Evolutionary conservation across 169 alveolate species (phyloP).

Genomic region (Cryptosporidium felis): DNA sequence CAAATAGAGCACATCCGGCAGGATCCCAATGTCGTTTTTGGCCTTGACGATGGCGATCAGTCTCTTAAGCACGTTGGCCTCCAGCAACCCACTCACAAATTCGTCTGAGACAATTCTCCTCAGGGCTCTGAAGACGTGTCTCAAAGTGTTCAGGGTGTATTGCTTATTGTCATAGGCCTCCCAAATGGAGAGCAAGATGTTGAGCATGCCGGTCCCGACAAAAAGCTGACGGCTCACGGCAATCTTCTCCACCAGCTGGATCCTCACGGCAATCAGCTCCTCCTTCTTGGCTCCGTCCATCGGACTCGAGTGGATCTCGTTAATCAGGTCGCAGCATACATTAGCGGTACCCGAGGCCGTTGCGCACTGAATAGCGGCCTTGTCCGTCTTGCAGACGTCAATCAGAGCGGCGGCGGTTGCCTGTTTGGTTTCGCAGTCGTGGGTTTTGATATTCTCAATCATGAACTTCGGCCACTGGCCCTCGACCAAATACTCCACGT

Average conservation of each 20-base stretch:
- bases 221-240: conserved; percentile 84
- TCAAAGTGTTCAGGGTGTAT: conserved; percentile 75
- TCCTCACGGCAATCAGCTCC: background rate
- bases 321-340: conserved; percentile 19
- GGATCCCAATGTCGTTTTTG: conserved; percentile 77
- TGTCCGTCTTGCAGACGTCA: conserved; percentile 39
- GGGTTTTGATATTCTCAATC: conserved; percentile 4
- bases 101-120: conserved; percentile 85
- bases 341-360: conserved; percentile 53
- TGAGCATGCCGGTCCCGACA: conserved; percentile 78
- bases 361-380: conserved; percentile 67
- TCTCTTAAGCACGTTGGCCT: conserved; percentile 78
- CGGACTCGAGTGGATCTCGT: conserved; percentile 11
- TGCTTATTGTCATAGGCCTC: conserved; percentile 81
- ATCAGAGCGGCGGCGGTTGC: background rate
- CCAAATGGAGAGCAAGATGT: conserved; percentile 81
- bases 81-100: conserved; percentile 79
- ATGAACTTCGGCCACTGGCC: conserved; percentile 47
- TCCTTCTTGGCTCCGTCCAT: background rate
- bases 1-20: conserved; percentile 85
- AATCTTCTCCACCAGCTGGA: conserved; percentile 80
- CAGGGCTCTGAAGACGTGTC: conserved; percentile 85
- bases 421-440: conserved; percentile 4
- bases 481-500: conserved; percentile 43
- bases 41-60: conserved; percentile 71